Evolutionary conservation across 2,329 filamentous ascomycete species (phyloP), one percentile per base, ranked within the genome.

Genomic region (Gliomastix tumulicola): DNA sequence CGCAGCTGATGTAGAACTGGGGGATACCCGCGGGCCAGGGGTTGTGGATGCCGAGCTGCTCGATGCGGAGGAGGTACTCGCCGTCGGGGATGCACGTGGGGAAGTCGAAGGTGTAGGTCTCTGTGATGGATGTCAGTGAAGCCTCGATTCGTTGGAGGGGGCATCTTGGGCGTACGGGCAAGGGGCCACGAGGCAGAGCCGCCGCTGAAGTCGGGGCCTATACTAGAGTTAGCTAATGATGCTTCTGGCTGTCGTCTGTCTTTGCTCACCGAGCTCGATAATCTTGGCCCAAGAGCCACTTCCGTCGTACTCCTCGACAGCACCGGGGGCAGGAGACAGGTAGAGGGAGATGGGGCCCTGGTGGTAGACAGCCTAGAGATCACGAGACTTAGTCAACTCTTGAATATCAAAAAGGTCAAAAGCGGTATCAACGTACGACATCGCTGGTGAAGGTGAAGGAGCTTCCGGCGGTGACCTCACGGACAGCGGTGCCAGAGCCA

Each of bases 61-160:
- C 68, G 15, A 65, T 62, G 12, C 68, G 61, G 5, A 71, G 49
- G 19, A 71, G 59, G 44, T 72, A 71, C 41, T 70, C 64, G 36
- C 68, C 67, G n/a, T 65, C 48, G 1, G 59, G 55, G n/a, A 69
- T 59, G 38, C 62, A 68, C 25, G 47, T 61, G 25, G 51, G 56
- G 25, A 69, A 61, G 34, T 53, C 51, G 38, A 68, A 53, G 19
- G 55, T 50, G n/a, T 43, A 39, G 19, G 48, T 50, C 21, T 49
- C 55, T 54, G 23, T 36, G 13, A 13, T n/a, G n/a, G n/a, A n/a
- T n/a, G n/a, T n/a, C n/a, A n/a, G n/a, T n/a, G n/a, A n/a, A n/a
- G n/a, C n/a, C n/a, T n/a, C n/a, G n/a, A n/a, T n/a, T n/a, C 7
- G n/a, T 25, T 6, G 18, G 9, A 11, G 13, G n/a, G 8, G 19